A percentile compares a stretch with the other conserved stretches of the same genome.
Evolutionary conservation across 148 eudicot species (phyloP).

Genomic region (Agrostemma githago): DNA sequence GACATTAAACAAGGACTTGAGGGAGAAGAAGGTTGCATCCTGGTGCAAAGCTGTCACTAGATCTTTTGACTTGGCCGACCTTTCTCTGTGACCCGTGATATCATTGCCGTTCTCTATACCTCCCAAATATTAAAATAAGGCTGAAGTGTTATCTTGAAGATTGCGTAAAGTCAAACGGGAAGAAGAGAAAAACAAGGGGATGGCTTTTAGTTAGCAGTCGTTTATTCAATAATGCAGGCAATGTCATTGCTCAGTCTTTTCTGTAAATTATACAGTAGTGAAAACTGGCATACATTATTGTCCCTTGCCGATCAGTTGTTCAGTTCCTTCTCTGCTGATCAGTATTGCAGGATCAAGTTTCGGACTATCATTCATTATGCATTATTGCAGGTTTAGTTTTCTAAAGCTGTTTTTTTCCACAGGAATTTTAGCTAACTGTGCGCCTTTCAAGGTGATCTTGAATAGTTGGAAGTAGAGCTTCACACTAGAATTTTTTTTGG

Average conservation of each 20-base stretch:
- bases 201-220: neutral
- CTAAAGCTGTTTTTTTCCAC: neutral
- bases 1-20: conserved; percentile 37
- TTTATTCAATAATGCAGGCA: conserved; percentile 14
- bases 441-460: too few relatives aligned
- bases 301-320: too few relatives aligned
- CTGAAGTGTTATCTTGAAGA: neutral
- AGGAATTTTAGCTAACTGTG: too few relatives aligned
- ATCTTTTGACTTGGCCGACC: conserved; percentile 87
- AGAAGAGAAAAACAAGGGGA: neutral
- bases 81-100: conserved; percentile 44
- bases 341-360: neutral
- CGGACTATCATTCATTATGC: neutral
- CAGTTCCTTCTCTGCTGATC: neutral
- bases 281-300: neutral
- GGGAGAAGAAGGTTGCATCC: conserved; percentile 83
- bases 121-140: neutral
- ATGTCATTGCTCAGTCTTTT: conserved; percentile 7
- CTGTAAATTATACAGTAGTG: conserved; percentile 6
- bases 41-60: conserved; percentile 93
- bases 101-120: neutral
- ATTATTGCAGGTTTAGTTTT: neutral
- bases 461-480: too few relatives aligned
- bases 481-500: neutral
- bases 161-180: neutral